These are phyloP conservation scores for Quillaja saponaria DNA, from an alignment of 306 rosid species.

Conservation along the genomic window DNA sequence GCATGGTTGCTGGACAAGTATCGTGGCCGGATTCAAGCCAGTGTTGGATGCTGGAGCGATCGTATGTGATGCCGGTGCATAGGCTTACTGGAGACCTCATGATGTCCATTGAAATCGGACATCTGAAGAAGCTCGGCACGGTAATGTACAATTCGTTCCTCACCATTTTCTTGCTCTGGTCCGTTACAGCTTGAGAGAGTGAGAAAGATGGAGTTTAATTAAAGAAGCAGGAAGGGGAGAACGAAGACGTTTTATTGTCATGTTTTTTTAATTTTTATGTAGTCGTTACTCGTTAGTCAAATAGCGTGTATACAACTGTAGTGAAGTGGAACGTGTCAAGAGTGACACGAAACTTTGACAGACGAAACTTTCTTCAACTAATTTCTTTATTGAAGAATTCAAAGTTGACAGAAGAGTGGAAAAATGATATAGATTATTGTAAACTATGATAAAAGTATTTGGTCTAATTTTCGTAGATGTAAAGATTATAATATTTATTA, in stretches of 20 bases:
- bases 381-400: too few relatives aligned
- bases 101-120: slow-evolving; percentile 65
- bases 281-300: slow-evolving; percentile 13
- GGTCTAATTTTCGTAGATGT: too few relatives aligned
- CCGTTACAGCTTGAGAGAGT: neutral
- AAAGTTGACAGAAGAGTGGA: too few relatives aligned
- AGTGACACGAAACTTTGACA: too few relatives aligned
- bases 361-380: too few relatives aligned
- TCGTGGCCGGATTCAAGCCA: slow-evolving; percentile 65
- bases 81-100: slow-evolving; percentile 66
- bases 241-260: slow-evolving; percentile 11
- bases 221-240: neutral
- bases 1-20: slow-evolving; percentile 71
- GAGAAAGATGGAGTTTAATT: neutral
- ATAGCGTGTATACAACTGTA: neutral
- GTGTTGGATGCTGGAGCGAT: slow-evolving; percentile 60
- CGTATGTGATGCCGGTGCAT: slow-evolving; percentile 70
- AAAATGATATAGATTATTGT: too few relatives aligned
- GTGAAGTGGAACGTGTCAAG: neutral
- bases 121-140: slow-evolving; percentile 51
- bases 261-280: too few relatives aligned
- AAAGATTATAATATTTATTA: too few relatives aligned
- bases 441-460: too few relatives aligned
- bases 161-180: slow-evolving; percentile 31
- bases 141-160: slow-evolving; percentile 46